Evolutionary conservation across 2,329 filamentous ascomycete genomes (phyloP).

Genomic region (Diaporthe citrichinensis): DNA sequence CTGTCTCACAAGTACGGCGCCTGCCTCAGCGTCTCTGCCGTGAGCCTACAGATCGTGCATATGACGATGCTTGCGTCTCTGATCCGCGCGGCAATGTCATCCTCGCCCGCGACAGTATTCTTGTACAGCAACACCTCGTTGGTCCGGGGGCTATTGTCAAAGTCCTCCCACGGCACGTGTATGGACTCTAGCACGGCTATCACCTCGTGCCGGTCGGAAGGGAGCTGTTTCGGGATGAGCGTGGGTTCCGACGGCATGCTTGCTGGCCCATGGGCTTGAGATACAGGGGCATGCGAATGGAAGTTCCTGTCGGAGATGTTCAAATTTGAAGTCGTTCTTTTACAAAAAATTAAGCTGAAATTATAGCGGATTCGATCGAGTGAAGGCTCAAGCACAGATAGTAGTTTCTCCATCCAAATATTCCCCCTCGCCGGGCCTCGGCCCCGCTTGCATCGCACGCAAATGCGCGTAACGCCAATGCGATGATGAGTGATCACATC

Average conservation of each 20-base stretch:
- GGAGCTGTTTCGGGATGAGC: constrained; percentile 30
- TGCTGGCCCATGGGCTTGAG: neutral
- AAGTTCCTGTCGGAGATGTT: too few relatives aligned
- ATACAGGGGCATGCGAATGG: too few relatives aligned
- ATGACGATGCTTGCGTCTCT: constrained; percentile 48
- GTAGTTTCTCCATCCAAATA: neutral
- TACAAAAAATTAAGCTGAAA: too few relatives aligned
- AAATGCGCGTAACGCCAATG: constrained; percentile 35
- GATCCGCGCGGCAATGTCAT: constrained; percentile 43
- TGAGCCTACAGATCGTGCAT: constrained; percentile 45
- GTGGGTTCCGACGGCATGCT: constrained; percentile 31
- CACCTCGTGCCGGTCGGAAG: constrained; percentile 39
- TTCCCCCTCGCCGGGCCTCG: neutral
- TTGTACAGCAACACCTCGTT: constrained; percentile 39
- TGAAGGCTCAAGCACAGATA: neutral
- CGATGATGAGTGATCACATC: constrained; percentile 16
- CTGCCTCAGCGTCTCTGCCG: constrained; percentile 40
- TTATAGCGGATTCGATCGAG: neutral
- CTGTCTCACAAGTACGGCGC: constrained; percentile 45
- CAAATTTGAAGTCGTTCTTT: too few relatives aligned
- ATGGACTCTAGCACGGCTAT: constrained; percentile 39
- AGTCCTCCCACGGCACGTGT: constrained; percentile 38
- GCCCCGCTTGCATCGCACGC: constrained; percentile 10
- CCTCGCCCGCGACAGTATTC: constrained; percentile 26
- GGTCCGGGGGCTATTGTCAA: constrained; percentile 26